Percentiles rank a stretch among this genome's conserved stretches.
Conservation (phyloP, 805 yeast genomes). For the Candida boleticola region DNA sequence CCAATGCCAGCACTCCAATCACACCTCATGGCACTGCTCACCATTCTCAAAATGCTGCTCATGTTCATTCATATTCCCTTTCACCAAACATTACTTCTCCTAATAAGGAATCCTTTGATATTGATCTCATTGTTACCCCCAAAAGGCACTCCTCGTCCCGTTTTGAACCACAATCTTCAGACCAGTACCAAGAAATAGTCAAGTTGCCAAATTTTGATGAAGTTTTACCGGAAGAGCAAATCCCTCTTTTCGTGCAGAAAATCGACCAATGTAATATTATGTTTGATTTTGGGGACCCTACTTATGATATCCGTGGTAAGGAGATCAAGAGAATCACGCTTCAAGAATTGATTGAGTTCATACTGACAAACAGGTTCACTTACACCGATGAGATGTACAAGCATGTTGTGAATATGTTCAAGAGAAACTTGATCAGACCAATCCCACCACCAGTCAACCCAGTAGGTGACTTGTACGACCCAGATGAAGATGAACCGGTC, state of each 20-base stretch:
- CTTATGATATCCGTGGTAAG: constrained; percentile 87
- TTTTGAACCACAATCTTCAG: constrained; percentile 67
- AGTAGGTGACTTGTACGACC: constrained; percentile 92
- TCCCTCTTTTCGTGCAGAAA: constrained; percentile 78
- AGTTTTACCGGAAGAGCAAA: constrained; percentile 74
- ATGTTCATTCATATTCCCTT: constrained; percentile 18
- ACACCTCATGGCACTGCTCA: constrained; percentile 16
- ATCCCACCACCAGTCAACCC: constrained; percentile 99
- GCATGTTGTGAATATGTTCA: constrained; percentile 87
- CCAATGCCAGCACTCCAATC: neutral
- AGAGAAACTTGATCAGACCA: constrained; percentile 85
- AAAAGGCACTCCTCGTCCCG: constrained; percentile 91
- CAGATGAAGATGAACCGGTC: constrained; percentile 98
- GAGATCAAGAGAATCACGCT: constrained; percentile 85
- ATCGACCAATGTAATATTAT: constrained; percentile 92
- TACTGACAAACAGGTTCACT: constrained; percentile 75
- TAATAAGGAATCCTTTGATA: constrained; percentile 63
- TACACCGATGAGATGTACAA: constrained; percentile 89
- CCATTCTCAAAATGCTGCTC: constrained; percentile 11
- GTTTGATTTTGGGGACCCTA: constrained; percentile 92
- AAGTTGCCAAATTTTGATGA: constrained; percentile 87
- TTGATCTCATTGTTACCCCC: constrained; percentile 77
- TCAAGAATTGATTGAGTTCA: constrained; percentile 86
- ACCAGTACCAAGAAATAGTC: constrained; percentile 47
- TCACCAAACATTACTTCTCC: constrained; percentile 49